Conservation (phyloP, 2,329 filamentous ascomycete species). For the Xylaria sp. region DNA sequence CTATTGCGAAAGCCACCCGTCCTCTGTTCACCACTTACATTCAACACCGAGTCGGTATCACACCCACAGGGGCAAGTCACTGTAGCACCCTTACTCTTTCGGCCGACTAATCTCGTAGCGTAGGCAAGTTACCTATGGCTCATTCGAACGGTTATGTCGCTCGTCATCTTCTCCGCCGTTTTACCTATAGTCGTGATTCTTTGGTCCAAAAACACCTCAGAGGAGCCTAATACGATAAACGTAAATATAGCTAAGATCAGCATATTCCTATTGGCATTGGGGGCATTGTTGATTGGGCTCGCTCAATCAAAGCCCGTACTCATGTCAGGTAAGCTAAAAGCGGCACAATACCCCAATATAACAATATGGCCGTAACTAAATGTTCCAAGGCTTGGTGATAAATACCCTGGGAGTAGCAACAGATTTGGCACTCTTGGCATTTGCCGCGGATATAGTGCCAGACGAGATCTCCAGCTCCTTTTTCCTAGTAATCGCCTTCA, state of each 20-base stretch:
- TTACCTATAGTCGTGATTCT: slow-evolving; percentile 13
- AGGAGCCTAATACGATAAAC: background rate
- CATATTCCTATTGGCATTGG: slow-evolving; percentile 5
- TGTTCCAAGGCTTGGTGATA: slow-evolving; percentile 18
- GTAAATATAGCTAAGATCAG: slow-evolving; percentile 12
- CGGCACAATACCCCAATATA: background rate
- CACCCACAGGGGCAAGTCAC: background rate
- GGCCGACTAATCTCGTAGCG: background rate
- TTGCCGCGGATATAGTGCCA: slow-evolving; percentile 16
- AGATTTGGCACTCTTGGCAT: slow-evolving; percentile 26
- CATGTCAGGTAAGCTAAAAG: slow-evolving; percentile 9
- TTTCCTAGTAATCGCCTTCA: slow-evolving; percentile 19
- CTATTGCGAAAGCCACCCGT: slow-evolving; percentile 26
- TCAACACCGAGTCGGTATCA: slow-evolving; percentile 21
- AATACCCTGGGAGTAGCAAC: slow-evolving; percentile 28
- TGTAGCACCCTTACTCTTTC: background rate
- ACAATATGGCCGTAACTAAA: background rate
- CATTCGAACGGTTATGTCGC: slow-evolving; percentile 21
- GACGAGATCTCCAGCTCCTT: slow-evolving; percentile 9
- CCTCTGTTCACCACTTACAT: slow-evolving; percentile 27
- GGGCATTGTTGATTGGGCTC: slow-evolving; percentile 22
- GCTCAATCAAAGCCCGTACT: slow-evolving; percentile 16
- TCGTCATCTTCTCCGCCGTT: slow-evolving; percentile 12
- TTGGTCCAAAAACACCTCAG: background rate
- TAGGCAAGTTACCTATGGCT: slow-evolving; percentile 26